Base-by-base conservation (phyloP, 177 flowering plant genomes). In the Vitis hybrid region DNA sequence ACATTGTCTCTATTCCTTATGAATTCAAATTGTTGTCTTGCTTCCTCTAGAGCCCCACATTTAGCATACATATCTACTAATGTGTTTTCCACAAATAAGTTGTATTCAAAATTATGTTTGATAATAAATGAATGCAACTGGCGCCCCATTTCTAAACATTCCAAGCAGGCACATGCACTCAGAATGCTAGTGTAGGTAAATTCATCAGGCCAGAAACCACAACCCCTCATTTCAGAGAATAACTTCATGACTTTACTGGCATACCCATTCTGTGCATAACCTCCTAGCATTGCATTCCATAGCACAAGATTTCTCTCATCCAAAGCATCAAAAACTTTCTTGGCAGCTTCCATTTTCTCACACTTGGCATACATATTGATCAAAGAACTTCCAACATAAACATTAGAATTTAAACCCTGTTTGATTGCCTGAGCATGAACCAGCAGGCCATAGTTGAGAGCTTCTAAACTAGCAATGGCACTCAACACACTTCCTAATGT, bases 51-150 rank as follows among this genome's bases (percentile, higher is more conserved):
- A 74, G 79, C 75, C 58, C 94, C 89, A 56, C 81, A 85, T 75
- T 93, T 93, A 30, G 91, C 95, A 82, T 93, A 90, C 97, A 90
- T 90, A 76, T 93, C 93, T 16, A 90, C 87, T 72, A 93, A 66
- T 67, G 95, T 89, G 83, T 93, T 93, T 71, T 81, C 85, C 50
- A 89, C 92, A 81, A 76, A 91, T 56, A 93, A 72, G 71, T 85
- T 93, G 10, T 72, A 56, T 52, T 70, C 80, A 18, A 78, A 71
- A 62, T 78, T 87, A 52, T 77, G 84, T 82, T 90, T 93, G 60
- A 90, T 82, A 51, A 91, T 76, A 67, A 73, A 46, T n/a, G 91
- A 68, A 81, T 93, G 98, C 63, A 93, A 70, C 74, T 91, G 94
- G 18, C 70, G 68, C 1, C 97, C 97, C 64, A 76, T 35, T 67